phyloP scores from a whole-genome alignment of 352 stramenopile species.

The Phytophthora pini region DNA sequence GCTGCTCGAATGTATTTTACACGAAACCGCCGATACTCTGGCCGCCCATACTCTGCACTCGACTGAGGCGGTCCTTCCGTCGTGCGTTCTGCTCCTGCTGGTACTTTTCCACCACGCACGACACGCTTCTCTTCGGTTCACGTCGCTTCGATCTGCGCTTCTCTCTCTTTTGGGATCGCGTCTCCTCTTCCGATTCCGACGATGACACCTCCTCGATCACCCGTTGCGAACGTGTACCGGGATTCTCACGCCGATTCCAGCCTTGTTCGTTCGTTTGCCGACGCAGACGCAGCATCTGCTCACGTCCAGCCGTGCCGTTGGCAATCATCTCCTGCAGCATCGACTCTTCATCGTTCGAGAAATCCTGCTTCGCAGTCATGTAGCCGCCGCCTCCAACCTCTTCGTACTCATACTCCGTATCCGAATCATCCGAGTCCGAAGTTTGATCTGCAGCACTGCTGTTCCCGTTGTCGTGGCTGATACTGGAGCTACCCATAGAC shows the following conservation, averaged over 20 bases:
- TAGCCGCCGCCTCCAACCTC: slow-evolving; percentile 48
- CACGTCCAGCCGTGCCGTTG: slow-evolving; percentile 66
- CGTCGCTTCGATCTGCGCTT: slow-evolving; percentile 42
- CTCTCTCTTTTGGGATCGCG: slow-evolving; percentile 13
- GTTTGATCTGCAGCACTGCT: slow-evolving; percentile 30
- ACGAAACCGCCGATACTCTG: slow-evolving; percentile 56
- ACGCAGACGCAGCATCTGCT: slow-evolving; percentile 73
- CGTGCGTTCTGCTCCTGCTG: slow-evolving; percentile 61
- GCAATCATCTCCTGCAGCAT: slow-evolving; percentile 85
- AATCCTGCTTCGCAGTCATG: slow-evolving; percentile 64
- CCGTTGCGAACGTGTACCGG: slow-evolving; percentile 35
- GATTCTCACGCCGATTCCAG: slow-evolving; percentile 65
- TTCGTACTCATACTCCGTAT: slow-evolving; percentile 70
- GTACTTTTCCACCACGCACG: slow-evolving; percentile 52
- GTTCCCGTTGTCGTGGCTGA: slow-evolving; percentile 24
- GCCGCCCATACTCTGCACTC: slow-evolving; percentile 39
- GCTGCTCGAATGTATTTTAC: slow-evolving; percentile 45
- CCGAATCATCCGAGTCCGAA: slow-evolving; percentile 64
- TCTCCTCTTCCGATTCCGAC: slow-evolving; percentile 64
- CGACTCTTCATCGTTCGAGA: slow-evolving; percentile 75
- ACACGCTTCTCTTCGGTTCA: slow-evolving; percentile 36
- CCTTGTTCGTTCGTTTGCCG: slow-evolving; percentile 67
- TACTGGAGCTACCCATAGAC: slow-evolving; percentile 16
- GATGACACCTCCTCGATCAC: slow-evolving; percentile 46
- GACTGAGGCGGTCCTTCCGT: slow-evolving; percentile 60